phyloP scores from a whole-genome alignment of 768 basidiomycete genomes.

The Pisolithus orientalis region DNA sequence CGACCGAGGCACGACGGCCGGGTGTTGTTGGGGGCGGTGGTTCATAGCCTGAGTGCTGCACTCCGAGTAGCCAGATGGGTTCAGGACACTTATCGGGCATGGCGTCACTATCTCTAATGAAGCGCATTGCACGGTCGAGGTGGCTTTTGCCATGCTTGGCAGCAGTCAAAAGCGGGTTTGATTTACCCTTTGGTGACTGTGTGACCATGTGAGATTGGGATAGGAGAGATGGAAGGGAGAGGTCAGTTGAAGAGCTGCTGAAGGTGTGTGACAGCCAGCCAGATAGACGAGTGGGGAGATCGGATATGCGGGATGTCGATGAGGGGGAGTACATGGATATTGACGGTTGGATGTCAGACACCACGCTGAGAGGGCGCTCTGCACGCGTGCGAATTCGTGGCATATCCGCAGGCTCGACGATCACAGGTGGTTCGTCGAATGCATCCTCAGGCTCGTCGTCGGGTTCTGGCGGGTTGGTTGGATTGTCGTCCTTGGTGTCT shows the following conservation, averaged over 20 bases:
- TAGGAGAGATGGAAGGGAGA: slow-evolving; percentile 58
- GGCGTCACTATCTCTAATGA: slow-evolving; percentile 87
- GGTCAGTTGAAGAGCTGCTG: slow-evolving; percentile 63
- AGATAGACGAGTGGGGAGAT: slow-evolving; percentile 69
- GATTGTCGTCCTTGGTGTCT: slow-evolving; percentile 21
- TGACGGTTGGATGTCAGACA: slow-evolving; percentile 36
- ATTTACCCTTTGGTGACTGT: slow-evolving; percentile 37
- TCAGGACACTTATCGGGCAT: slow-evolving; percentile 76
- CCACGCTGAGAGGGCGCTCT: slow-evolving; percentile 47
- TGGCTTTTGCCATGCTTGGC: slow-evolving; percentile 72
- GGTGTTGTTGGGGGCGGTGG: slow-evolving; percentile 24
- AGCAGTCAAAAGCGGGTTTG: slow-evolving; percentile 53
- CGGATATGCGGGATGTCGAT: slow-evolving; percentile 44
- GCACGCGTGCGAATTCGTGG: slow-evolving; percentile 51
- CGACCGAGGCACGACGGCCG: slow-evolving; percentile 33
- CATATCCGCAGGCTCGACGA: slow-evolving; percentile 55
- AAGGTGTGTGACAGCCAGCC: slow-evolving; percentile 82
- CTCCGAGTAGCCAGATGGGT: slow-evolving; percentile 86
- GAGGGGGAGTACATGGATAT: slow-evolving; percentile 45
- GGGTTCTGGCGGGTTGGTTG: slow-evolving; percentile 10
- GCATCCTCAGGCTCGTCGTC: slow-evolving; percentile 30
- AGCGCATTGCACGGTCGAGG: slow-evolving; percentile 78
- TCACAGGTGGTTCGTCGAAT: slow-evolving; percentile 53
- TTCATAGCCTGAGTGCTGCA: slow-evolving; percentile 74
- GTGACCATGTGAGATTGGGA: slow-evolving; percentile 35